phyloP scores from a whole-genome alignment of 768 basidiomycete species.

The Galerina marginata region DNA sequence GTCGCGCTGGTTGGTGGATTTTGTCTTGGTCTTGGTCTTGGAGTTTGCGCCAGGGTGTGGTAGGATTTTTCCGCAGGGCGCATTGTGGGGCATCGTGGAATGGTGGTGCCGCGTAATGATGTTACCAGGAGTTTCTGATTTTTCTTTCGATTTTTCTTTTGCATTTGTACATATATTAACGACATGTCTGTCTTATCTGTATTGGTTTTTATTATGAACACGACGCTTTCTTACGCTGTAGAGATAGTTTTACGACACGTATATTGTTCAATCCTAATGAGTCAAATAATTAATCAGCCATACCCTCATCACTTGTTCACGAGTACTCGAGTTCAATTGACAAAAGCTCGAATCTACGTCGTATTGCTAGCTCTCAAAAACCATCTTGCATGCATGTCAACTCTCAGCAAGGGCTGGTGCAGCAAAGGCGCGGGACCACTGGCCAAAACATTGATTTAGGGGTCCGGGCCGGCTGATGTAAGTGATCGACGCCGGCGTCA shows the following conservation, averaged over 20 bases:
- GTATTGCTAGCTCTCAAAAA: too few relatives aligned
- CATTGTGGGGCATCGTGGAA: background rate
- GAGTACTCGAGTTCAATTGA: too few relatives aligned
- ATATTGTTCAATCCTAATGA: background rate
- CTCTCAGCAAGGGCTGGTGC: too few relatives aligned
- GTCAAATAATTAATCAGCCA: background rate
- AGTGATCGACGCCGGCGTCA: background rate
- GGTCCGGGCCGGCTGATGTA: slow-evolving; percentile 1
- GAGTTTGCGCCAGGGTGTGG: slow-evolving; percentile 22
- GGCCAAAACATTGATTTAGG: background rate
- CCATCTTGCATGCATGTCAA: too few relatives aligned
- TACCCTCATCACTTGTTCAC: background rate
- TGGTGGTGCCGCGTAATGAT: background rate
- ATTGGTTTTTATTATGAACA: background rate
- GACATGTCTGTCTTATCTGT: background rate
- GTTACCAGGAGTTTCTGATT: background rate
- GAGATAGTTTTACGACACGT: background rate
- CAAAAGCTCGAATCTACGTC: too few relatives aligned
- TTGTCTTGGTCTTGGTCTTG: slow-evolving; percentile 43
- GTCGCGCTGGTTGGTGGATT: slow-evolving; percentile 44
- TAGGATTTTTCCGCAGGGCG: background rate
- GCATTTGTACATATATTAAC: background rate
- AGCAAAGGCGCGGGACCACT: too few relatives aligned
- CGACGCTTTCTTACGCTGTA: background rate
- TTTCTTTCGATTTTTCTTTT: background rate